phyloP scores from a whole-genome alignment of 176 grass and related monocot genomes.

The Paspalum vaginatum region DNA sequence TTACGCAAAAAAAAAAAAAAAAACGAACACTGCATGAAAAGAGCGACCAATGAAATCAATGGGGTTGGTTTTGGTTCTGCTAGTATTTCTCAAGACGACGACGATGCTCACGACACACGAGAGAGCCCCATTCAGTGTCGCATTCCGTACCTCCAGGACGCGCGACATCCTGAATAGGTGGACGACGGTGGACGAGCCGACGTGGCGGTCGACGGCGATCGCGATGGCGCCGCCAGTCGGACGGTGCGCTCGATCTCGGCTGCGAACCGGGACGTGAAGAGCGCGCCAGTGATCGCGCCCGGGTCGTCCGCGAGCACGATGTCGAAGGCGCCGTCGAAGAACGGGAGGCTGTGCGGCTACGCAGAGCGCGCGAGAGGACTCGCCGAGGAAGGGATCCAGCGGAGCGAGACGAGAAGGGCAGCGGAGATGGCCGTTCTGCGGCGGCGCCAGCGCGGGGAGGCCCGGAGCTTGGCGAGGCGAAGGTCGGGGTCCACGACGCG shows the following conservation, averaged over 20 bases:
- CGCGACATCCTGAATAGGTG: slow-evolving; percentile 60
- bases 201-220: slow-evolving; percentile 39
- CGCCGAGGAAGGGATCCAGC: slow-evolving; percentile 41
- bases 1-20: slow-evolving; percentile 1
- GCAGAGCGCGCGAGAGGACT: slow-evolving; percentile 66
- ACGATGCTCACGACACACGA: slow-evolving; percentile 44
- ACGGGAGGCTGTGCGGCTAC: slow-evolving; percentile 75
- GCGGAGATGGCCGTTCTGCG: slow-evolving; percentile 37
- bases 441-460: slow-evolving; percentile 45
- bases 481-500: slow-evolving; percentile 53
- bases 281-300: slow-evolving; percentile 46
- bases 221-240: slow-evolving; percentile 51
- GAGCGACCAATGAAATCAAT: slow-evolving; percentile 28
- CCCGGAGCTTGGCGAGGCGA: slow-evolving; percentile 67
- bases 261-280: slow-evolving; percentile 69
- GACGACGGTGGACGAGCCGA: slow-evolving; percentile 34
- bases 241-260: slow-evolving; percentile 70
- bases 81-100: slow-evolving; percentile 52
- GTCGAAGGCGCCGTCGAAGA: slow-evolving; percentile 81
- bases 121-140: slow-evolving; percentile 53
- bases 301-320: slow-evolving; percentile 50
- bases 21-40: slow-evolving; percentile 1
- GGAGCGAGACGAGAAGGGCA: slow-evolving; percentile 31
- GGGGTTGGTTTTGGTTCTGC: slow-evolving; percentile 4
- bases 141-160: slow-evolving; percentile 54